Percentiles rank a stretch among this genome's conserved stretches.
These are phyloP conservation scores for Nevesoporus exiguus DNA, from an alignment of 768 basidiomycete species.

Conservation along the genomic window DNA sequence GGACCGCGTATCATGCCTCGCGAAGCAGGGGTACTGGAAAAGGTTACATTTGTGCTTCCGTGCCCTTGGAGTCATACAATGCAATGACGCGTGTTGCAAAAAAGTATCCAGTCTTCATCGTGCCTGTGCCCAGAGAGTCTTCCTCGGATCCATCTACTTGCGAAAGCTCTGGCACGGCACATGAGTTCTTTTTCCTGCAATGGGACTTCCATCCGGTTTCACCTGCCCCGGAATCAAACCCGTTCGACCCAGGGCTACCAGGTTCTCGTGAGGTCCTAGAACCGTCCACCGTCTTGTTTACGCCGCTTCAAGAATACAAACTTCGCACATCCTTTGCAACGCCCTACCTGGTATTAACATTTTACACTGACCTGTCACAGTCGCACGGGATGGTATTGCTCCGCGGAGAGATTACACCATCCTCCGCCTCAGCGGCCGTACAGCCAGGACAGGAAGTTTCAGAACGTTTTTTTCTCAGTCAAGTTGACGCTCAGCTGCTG, in stretches of 20 bases:
- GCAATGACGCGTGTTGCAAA: conserved; percentile 62
- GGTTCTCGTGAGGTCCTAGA: conserved; percentile 40
- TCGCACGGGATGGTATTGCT: conserved; percentile 83
- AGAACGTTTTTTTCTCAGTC: conserved; percentile 55
- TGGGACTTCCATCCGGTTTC: conserved; percentile 83
- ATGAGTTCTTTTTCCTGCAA: conserved; percentile 84
- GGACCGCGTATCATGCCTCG: conserved; percentile 86
- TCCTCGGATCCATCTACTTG: conserved; percentile 24
- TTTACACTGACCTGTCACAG: conserved; percentile 83
- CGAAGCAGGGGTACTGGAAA: conserved; percentile 78
- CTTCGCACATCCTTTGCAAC: conserved; percentile 79
- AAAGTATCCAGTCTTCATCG: conserved; percentile 73
- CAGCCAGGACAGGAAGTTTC: conserved; percentile 29
- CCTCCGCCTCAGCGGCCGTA: conserved; percentile 38
- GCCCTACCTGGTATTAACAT: conserved; percentile 85
- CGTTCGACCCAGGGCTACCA: conserved; percentile 38
- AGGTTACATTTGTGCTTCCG: conserved; percentile 79
- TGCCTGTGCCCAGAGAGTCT: conserved; percentile 68
- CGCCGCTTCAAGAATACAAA: conserved; percentile 93
- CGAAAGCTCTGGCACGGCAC: conserved; percentile 40
- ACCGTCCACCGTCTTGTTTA: conserved; percentile 81
- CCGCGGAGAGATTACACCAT: conserved; percentile 86
- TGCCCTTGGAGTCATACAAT: conserved; percentile 69
- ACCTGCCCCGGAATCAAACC: conserved; percentile 39
- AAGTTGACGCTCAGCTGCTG: conserved; percentile 82